phyloP scores from a whole-genome alignment of 768 basidiomycete species.

The Kwoniella sp. region DNA sequence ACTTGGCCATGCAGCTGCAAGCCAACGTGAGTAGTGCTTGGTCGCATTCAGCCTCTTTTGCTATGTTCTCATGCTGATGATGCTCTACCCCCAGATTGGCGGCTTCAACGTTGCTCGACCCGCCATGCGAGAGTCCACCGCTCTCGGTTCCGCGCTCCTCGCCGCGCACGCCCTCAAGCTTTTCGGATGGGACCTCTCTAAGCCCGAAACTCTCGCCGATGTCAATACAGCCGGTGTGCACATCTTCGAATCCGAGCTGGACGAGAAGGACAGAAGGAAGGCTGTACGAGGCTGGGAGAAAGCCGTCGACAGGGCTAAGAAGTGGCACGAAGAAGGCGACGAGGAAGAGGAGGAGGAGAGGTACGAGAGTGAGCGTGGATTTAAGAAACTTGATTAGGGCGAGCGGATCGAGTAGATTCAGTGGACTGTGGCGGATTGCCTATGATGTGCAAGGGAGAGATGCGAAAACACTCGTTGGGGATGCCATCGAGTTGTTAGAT shows the following conservation, averaged over 20 bases:
- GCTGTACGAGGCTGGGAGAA: constrained; percentile 82
- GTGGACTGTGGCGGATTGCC: background rate
- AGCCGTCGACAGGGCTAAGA: constrained; percentile 79
- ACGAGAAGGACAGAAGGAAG: constrained; percentile 64
- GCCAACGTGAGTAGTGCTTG: constrained; percentile 46
- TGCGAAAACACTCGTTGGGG: background rate
- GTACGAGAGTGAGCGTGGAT: constrained; percentile 44
- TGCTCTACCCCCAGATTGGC: constrained; percentile 69
- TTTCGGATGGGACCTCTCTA: constrained; percentile 87
- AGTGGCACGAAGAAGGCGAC: constrained; percentile 70
- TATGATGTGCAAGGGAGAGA: background rate
- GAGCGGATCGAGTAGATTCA: background rate
- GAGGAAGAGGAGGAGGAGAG: constrained; percentile 51
- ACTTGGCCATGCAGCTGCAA: constrained; percentile 61
- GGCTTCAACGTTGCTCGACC: constrained; percentile 90
- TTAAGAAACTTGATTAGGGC: constrained; percentile 9
- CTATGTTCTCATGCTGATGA: background rate
- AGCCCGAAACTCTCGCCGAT: constrained; percentile 77
- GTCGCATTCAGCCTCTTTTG: background rate
- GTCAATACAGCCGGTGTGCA: constrained; percentile 84
- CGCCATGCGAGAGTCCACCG: constrained; percentile 96
- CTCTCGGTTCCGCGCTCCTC: constrained; percentile 89
- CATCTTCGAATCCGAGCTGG: constrained; percentile 67
- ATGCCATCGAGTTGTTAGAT: background rate
- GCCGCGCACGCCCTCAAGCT: constrained; percentile 84